Conservation (phyloP, 176 grass and related monocot species). For the Ensete ventricosum region DNA sequence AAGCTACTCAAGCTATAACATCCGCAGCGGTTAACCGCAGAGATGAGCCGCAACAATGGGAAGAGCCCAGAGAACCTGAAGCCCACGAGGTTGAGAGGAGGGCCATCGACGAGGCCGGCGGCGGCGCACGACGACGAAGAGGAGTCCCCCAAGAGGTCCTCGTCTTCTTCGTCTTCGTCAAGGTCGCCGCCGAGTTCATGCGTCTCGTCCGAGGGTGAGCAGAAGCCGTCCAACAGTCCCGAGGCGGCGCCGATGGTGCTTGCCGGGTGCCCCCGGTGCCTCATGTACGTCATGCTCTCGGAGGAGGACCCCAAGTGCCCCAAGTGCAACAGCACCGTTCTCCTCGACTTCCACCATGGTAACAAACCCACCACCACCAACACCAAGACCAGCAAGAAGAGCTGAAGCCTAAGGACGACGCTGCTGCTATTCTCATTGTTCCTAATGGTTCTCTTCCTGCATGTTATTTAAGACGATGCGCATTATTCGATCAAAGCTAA, state of each 20-base stretch:
- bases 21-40: not conserved
- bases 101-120: slow-evolving; percentile 21
- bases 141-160: slow-evolving; percentile 15
- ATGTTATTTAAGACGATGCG: no score
- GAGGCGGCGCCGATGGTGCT: slow-evolving; percentile 61
- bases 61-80: slow-evolving; percentile 69
- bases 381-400: not conserved
- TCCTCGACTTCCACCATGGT: slow-evolving; percentile 74
- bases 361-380: slow-evolving; percentile 15
- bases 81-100: slow-evolving; percentile 44
- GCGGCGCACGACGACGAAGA: slow-evolving; percentile 3
- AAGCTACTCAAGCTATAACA: no score
- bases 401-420: no score
- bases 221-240: slow-evolving; percentile 33
- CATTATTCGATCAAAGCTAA: no score
- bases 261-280: slow-evolving; percentile 81
- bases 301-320: slow-evolving; percentile 88
- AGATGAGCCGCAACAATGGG: slow-evolving; percentile 77
- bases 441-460: no score
- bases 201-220: slow-evolving; percentile 68
- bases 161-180: slow-evolving; percentile 40
- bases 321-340: slow-evolving; percentile 74
- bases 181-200: slow-evolving; percentile 87
- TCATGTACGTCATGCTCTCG: slow-evolving; percentile 97
- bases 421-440: no score